Evolutionary conservation across 495 filamentous ascomycete genomes (phyloP).

Genomic region (Sabuloglossum arenarium): DNA sequence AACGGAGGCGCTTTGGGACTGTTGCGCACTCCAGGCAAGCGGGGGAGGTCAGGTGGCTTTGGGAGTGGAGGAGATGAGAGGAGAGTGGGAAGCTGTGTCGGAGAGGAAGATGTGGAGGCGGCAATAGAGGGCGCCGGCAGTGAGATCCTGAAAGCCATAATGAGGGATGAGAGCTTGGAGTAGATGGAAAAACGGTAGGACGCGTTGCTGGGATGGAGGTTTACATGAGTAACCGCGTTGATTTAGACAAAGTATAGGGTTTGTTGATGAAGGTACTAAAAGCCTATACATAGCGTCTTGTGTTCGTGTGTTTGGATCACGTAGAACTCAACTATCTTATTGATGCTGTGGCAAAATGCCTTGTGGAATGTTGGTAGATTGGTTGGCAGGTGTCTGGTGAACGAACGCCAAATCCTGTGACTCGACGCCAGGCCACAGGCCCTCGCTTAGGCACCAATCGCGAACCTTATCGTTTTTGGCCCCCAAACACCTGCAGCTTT

Average conservation of each 20-base stretch:
- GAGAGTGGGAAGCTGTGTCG: conserved; percentile 53
- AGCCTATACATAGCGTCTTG: no score
- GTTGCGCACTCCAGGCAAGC: conserved; percentile 24
- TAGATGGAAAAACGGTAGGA: not conserved
- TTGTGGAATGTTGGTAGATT: not conserved
- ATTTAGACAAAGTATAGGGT: no score
- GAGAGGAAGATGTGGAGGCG: conserved; percentile 51
- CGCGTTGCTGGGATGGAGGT: no score
- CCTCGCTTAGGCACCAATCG: not conserved
- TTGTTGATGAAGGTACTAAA: no score
- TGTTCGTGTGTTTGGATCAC: no score
- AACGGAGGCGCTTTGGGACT: conserved; percentile 36
- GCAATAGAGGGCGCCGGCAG: conserved; percentile 49
- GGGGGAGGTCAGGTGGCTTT: conserved; percentile 13
- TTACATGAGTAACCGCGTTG: no score
- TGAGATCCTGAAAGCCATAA: conserved; percentile 24
- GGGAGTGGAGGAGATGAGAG: conserved; percentile 35
- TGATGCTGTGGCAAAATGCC: not conserved
- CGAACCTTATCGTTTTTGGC: not conserved
- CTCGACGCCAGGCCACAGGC: not conserved
- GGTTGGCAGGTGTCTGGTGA: not conserved
- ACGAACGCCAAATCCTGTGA: not conserved
- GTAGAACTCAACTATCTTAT: no score
- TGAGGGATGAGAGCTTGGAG: conserved; percentile 9
- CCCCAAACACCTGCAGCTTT: not conserved